phyloP scores from a whole-genome alignment of 306 rosid genomes.

The Malus asiatica region DNA sequence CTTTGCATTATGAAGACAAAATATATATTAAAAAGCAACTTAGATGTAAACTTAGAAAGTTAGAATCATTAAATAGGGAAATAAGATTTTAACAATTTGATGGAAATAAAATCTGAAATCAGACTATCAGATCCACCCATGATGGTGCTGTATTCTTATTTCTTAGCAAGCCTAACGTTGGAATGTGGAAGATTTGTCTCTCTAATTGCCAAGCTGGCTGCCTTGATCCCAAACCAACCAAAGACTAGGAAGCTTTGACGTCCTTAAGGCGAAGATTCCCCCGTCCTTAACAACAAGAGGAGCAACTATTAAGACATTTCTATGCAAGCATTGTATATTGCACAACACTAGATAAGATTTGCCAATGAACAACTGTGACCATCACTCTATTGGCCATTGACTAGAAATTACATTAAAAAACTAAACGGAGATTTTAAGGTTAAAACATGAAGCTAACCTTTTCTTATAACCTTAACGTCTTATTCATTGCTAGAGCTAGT shows the following conservation, averaged over 20 bases:
- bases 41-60: not conserved
- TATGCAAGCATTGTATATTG: not conserved
- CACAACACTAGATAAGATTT: not conserved
- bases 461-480: not conserved
- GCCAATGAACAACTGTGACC: not conserved
- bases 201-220: not conserved
- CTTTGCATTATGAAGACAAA: not conserved
- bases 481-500: not conserved
- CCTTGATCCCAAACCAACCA: not conserved
- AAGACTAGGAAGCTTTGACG: no score
- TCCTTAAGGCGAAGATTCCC: not conserved
- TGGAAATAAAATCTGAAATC: not conserved
- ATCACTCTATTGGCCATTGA: not conserved
- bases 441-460: not conserved
- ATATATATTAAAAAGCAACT: not conserved
- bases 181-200: not conserved
- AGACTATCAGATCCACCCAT: not conserved
- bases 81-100: not conserved
- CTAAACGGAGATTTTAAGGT: not conserved
- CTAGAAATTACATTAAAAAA: not conserved
- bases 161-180: not conserved
- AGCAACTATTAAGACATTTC: not conserved
- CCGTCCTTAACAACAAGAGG: not conserved
- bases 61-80: not conserved
- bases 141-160: not conserved